These are phyloP conservation scores for Sporothrix humicola DNA, from an alignment of 2,329 filamentous ascomycete genomes.

Conservation along the genomic window DNA sequence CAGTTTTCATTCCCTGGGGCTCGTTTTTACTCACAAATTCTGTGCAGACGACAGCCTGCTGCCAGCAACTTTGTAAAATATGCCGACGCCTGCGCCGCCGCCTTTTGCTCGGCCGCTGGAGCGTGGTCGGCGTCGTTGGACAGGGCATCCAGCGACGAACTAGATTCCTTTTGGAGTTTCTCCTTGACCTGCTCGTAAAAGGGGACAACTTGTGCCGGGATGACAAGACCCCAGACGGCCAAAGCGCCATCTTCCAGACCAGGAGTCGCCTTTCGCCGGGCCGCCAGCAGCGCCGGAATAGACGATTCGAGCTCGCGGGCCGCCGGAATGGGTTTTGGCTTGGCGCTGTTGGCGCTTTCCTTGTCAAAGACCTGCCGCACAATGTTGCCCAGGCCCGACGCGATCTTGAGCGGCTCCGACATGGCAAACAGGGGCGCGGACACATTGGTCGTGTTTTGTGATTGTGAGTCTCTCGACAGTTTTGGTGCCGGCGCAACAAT, in stretches of 20 bases:
- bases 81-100: slow-evolving; percentile 41
- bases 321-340: slow-evolving; percentile 57
- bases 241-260: slow-evolving; percentile 51
- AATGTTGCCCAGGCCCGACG: slow-evolving; percentile 77
- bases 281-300: slow-evolving; percentile 50
- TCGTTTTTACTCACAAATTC: slow-evolving; percentile 49
- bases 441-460: background rate
- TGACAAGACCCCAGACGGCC: slow-evolving; percentile 75
- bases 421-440: slow-evolving; percentile 63
- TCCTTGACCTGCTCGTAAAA: slow-evolving; percentile 41
- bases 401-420: slow-evolving; percentile 66
- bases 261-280: slow-evolving; percentile 25
- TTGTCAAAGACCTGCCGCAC: slow-evolving; percentile 64
- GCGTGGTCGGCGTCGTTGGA: slow-evolving; percentile 34
- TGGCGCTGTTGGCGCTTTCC: slow-evolving; percentile 40
- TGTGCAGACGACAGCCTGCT: slow-evolving; percentile 54
- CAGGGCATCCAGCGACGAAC: slow-evolving; percentile 13
- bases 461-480: no score
- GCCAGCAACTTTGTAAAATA: slow-evolving; percentile 47
- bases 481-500: slow-evolving; percentile 32
- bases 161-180: slow-evolving; percentile 11
- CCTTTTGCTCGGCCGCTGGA: slow-evolving; percentile 40
- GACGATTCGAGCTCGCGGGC: slow-evolving; percentile 72
- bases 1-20: no score
- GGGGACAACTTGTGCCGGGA: slow-evolving; percentile 48